These are phyloP conservation scores for Elongisporangium anandrum DNA, from an alignment of 352 stramenopile species.

Conservation along the genomic window DNA sequence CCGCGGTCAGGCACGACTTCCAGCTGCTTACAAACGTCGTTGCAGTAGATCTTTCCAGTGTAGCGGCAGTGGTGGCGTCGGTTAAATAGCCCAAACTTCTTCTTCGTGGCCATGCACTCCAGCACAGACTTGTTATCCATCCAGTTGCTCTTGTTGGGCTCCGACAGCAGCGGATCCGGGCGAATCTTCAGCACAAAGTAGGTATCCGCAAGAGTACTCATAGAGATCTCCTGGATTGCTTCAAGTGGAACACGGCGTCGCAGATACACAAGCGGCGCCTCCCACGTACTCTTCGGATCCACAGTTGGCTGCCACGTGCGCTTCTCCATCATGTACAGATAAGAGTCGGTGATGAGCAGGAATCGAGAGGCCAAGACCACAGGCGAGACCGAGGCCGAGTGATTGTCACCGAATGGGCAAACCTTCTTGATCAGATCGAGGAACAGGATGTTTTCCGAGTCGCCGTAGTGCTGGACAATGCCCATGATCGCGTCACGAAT, in stretches of 20 bases:
- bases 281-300: constrained; percentile 51
- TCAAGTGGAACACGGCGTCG: constrained; percentile 57
- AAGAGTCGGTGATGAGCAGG: constrained; percentile 65
- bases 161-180: constrained; percentile 39
- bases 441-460: constrained; percentile 84
- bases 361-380: constrained; percentile 37
- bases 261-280: constrained; percentile 65
- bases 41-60: constrained; percentile 84
- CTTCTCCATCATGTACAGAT: constrained; percentile 80
- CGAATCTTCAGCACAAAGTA: constrained; percentile 73
- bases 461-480: constrained; percentile 71
- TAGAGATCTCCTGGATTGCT: constrained; percentile 67
- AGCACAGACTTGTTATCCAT: constrained; percentile 80
- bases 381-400: constrained; percentile 16
- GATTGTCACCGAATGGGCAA: constrained; percentile 16
- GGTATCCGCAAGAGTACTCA: constrained; percentile 79
- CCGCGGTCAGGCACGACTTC: constrained; percentile 76
- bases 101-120: constrained; percentile 81
- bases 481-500: constrained; percentile 59
- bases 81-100: constrained; percentile 87
- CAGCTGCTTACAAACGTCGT: constrained; percentile 75
- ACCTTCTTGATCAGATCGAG: constrained; percentile 72
- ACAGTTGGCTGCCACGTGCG: constrained; percentile 46
- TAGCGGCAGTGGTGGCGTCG: constrained; percentile 86
- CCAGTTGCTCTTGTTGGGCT: constrained; percentile 82